Base-by-base conservation (phyloP, 306 rosid genomes). In the Cucurbita maxima region DNA sequence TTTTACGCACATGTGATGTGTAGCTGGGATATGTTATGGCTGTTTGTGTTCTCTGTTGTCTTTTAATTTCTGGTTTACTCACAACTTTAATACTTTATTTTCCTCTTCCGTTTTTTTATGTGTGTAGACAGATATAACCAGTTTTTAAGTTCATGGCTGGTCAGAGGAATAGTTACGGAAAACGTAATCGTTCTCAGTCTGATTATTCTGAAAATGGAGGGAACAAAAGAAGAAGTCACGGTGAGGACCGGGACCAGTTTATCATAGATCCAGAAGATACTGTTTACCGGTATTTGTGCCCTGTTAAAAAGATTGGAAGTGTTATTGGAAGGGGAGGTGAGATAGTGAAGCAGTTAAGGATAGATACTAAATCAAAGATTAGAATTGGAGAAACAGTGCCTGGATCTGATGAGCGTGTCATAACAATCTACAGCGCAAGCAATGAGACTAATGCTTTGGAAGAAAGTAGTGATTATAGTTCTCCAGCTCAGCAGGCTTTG, bases 301-400 rank as follows among this genome's bases (percentile, higher is more conserved):
- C 90, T 4, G 87, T 75, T 13, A 83, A 87, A 74, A 95, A 95
- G 87, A 95, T 91, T 73, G 99, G 99, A 11, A 87, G 96, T 87
- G 89, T 95, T 43, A 95, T 95, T 80, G 99, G 99, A 30, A 84
- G 97, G 80, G 97, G 99, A 81, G 99, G 99, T 44, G 99, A 95
- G 87, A 95, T 95, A 77, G 96, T 95, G 69, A 91, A 91, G 95
- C 99, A 95, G 78, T 69, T 95, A 30, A 86, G 99, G 83, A 36
- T 75, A 19, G 97, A 91, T 80, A 95, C 99, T 2, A 89, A 88
- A 74, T 79, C 96, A 9, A 95, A 91, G 90, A 89, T 95, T 70
- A 82, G 99, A 80, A 95, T 95, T 81, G 96, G 97, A 51, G 97
- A 95, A 74, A 86, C 91, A n/a, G 91, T 89, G 40, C 88, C 90